Evolutionary conservation across 2,329 filamentous ascomycete species (phyloP), one percentile per base, ranked within the genome.

Genomic region (Diaporthe batatas): DNA sequence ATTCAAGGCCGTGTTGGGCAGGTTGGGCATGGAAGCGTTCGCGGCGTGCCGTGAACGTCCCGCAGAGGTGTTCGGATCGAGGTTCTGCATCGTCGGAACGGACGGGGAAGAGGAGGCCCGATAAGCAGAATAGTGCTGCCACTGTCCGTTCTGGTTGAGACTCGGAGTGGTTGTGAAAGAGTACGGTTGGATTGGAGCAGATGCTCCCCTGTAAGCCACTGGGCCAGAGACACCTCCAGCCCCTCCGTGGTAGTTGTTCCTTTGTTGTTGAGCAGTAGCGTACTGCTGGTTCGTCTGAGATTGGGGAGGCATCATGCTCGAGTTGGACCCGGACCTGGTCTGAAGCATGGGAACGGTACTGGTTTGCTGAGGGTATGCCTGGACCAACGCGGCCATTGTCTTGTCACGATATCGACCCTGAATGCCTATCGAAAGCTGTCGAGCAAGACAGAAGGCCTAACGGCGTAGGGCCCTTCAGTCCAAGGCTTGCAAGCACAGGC

Each of bases 331-430:
- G 75, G 92, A 90, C 81, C 92, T 90, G 78, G 91, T 89, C 82
- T 94, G 93, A 79, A 95, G 91, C 89, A 95, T 92, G 76, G 91
- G 91, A 79, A 91, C 88, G 77, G 92, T 91, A 82, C 88, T 87
- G 80, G 91, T 91, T 83, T 94, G 92, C 84, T 94, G 92, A 79
- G 93, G 90, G 81, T 93, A 93, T 75, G 92, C 91, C 85, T 96
- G 94, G 80, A 95, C 92, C 86, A 96, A 88, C 83, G 93, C 93
- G 86, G 93, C 93, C 94, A 96, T 96, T 82, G 81, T 92, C 87
- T 64, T 65, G 73, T 25, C 59, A 54, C 53, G 49, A 47, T 39
- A 18, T 23, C 64, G 32, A 80, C 80, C 77, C 77, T 73, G 78
- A 74, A 74, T 74, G 36, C 49, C 34, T 49, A 42, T 53, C 57